These are phyloP conservation scores for Mortierella sp. DNA, from an alignment of 371 early-diverging fungal genomes.

Conservation along the genomic window DNA sequence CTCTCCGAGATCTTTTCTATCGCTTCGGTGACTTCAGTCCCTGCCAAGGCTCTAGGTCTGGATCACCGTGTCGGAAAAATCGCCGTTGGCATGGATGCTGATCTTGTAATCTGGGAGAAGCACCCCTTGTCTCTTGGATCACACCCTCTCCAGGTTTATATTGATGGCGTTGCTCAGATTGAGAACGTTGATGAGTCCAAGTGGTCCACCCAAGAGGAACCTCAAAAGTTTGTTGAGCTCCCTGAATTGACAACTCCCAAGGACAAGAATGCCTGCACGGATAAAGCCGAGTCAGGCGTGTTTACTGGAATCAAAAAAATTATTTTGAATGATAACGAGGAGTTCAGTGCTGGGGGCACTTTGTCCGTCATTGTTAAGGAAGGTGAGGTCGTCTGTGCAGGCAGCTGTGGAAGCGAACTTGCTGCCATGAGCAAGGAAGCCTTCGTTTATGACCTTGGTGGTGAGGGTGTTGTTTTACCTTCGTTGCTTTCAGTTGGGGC, in stretches of 20 bases:
- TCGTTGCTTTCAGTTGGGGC: conserved; percentile 61
- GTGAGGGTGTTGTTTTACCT: conserved; percentile 53
- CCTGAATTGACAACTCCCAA: conserved; percentile 29
- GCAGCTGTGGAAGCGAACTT: conserved; percentile 60
- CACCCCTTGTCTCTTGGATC: conserved; percentile 83
- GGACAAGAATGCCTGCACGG: conserved; percentile 32
- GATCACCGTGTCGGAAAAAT: conserved; percentile 81
- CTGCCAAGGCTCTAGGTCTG: conserved; percentile 78
- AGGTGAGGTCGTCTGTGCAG: conserved; percentile 67
- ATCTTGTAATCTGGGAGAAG: conserved; percentile 80
- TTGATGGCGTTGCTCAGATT: conserved; percentile 78
- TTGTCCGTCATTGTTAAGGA: conserved; percentile 62
- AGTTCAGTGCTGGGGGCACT: conserved; percentile 26
- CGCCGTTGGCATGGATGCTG: conserved; percentile 83
- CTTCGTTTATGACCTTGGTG: conserved; percentile 49
- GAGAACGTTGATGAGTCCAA: conserved; percentile 27
- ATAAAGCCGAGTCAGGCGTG: conserved; percentile 54
- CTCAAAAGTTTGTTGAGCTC: conserved; percentile 26
- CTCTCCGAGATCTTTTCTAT: conserved; percentile 73
- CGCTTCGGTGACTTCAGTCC: conserved; percentile 78
- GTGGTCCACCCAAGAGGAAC: conserved; percentile 28
- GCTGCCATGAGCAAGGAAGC: conserved; percentile 31
- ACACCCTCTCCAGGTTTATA: conserved; percentile 80
- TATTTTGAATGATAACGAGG: conserved; percentile 28
- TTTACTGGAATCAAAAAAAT: conserved; percentile 54